These are phyloP conservation scores for Arabidopsis thaliana DNA, from an alignment of 345 rosid genomes.

Conservation along the genomic window DNA sequence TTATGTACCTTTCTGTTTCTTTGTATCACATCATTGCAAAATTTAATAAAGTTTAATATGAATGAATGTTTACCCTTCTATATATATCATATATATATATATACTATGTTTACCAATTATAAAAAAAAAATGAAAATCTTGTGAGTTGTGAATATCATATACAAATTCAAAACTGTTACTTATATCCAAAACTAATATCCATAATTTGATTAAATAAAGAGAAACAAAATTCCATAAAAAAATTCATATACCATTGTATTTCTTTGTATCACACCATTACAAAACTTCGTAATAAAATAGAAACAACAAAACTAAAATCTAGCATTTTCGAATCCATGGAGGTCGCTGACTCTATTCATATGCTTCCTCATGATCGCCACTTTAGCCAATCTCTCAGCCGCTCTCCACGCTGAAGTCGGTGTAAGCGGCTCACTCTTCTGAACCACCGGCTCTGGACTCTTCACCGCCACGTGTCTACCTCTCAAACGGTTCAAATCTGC, in stretches of 20 bases:
- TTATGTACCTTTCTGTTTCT: neutral
- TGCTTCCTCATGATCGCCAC: constrained; percentile 91
- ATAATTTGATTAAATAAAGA: neutral
- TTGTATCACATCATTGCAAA: neutral
- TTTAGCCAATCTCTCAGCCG: constrained; percentile 94
- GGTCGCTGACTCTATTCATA: constrained; percentile 90
- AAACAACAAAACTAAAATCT: constrained; percentile 60
- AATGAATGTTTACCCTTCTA: neutral
- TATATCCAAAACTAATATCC: constrained; percentile 1
- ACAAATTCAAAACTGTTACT: neutral
- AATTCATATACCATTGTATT: constrained; percentile 25
- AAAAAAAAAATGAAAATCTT: no score
- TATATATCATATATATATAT: no score
- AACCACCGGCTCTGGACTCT: constrained; percentile 39
- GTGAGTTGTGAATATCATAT: neutral
- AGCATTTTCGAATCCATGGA: constrained; percentile 96
- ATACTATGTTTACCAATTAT: no score
- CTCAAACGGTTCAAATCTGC: constrained; percentile 59
- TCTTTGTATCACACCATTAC: constrained; percentile 47
- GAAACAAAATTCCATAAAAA: neutral
- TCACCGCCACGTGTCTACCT: constrained; percentile 38
- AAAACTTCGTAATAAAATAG: constrained; percentile 27
- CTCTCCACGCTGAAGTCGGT: constrained; percentile 93
- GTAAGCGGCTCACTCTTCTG: constrained; percentile 73
- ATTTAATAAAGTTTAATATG: neutral